Evolutionary conservation across 2,329 filamentous ascomycete genomes (phyloP).

Genomic region (Paecilomyces fulvus): DNA sequence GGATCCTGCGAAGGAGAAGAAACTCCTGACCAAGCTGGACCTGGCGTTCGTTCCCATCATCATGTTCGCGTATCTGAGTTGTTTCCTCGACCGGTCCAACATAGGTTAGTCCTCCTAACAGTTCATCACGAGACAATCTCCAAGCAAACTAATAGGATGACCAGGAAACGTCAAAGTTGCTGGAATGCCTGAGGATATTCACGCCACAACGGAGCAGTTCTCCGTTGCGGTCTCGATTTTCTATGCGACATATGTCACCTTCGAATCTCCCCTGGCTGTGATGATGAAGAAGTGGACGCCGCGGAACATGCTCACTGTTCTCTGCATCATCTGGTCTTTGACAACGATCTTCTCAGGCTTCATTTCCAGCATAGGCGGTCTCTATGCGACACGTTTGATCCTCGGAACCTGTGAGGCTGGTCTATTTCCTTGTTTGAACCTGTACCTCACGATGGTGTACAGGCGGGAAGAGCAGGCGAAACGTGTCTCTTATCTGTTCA

Average conservation of each 20-base stretch:
- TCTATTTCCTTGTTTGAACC: constrained; percentile 32
- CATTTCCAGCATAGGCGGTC: constrained; percentile 31
- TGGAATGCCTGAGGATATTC: constrained; percentile 40
- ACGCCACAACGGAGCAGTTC: constrained; percentile 33
- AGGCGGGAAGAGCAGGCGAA: constrained; percentile 33
- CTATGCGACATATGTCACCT: constrained; percentile 44
- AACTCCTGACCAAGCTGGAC: constrained; percentile 42
- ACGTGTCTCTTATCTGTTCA: constrained; percentile 34
- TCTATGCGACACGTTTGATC: constrained; percentile 34
- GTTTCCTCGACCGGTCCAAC: constrained; percentile 48
- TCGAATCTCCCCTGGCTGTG: constrained; percentile 42
- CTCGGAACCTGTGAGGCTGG: constrained; percentile 31
- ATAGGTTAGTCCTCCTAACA: constrained; percentile 30
- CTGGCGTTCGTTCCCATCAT: constrained; percentile 44
- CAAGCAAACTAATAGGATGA: background rate
- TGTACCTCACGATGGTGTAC: constrained; percentile 36
- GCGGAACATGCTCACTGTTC: constrained; percentile 29
- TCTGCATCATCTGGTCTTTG: constrained; percentile 42
- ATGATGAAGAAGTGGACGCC: constrained; percentile 42
- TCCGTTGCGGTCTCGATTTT: constrained; percentile 45
- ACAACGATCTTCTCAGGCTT: constrained; percentile 43
- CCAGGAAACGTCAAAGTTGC: constrained; percentile 41
- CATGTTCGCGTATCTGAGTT: constrained; percentile 48
- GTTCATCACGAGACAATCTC: background rate
- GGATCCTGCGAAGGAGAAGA: constrained; percentile 39